Evolutionary conservation across 192 early-diverging fungal species (phyloP).

Genomic region (Globomyces pollinis-pini): DNA sequence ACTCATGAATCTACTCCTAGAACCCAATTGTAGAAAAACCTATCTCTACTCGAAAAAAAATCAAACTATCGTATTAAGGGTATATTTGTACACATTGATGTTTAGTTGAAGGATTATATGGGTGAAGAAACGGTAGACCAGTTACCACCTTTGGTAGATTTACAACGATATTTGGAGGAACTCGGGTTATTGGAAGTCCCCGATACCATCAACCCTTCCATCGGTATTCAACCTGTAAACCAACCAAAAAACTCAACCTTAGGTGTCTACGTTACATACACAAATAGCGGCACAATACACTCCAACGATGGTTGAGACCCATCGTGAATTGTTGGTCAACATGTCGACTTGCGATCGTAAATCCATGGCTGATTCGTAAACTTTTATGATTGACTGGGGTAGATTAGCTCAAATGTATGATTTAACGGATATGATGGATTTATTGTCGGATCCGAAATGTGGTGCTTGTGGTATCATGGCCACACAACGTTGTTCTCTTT

Average conservation of each 20-base stretch:
- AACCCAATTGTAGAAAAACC: slow-evolving; percentile 34
- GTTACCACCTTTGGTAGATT: slow-evolving; percentile 28
- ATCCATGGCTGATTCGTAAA: background rate
- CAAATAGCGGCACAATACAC: background rate
- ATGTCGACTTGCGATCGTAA: background rate
- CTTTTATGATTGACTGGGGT: background rate
- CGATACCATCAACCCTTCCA: background rate
- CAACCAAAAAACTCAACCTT: background rate
- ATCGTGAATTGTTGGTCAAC: background rate
- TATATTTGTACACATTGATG: slow-evolving; percentile 17
- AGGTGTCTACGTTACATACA: slow-evolving; percentile 1
- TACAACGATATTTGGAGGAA: slow-evolving; percentile 41
- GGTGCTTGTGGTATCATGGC: slow-evolving; percentile 31
- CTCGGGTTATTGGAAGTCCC: slow-evolving; percentile 30
- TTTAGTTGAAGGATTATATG: slow-evolving; percentile 27
- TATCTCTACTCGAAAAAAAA: slow-evolving; percentile 28
- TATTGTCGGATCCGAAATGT: slow-evolving; percentile 32
- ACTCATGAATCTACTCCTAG: slow-evolving; percentile 40
- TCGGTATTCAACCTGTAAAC: slow-evolving; percentile 26
- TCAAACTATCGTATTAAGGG: slow-evolving; percentile 31
- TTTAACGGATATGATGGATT: slow-evolving; percentile 23
- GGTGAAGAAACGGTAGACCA: slow-evolving; percentile 36
- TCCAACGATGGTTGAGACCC: slow-evolving; percentile 5
- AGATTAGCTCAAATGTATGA: slow-evolving; percentile 35
- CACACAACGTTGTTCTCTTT: slow-evolving; percentile 39